Conservation (phyloP, 345 rosid species). For the Melastoma malabathricum region DNA sequence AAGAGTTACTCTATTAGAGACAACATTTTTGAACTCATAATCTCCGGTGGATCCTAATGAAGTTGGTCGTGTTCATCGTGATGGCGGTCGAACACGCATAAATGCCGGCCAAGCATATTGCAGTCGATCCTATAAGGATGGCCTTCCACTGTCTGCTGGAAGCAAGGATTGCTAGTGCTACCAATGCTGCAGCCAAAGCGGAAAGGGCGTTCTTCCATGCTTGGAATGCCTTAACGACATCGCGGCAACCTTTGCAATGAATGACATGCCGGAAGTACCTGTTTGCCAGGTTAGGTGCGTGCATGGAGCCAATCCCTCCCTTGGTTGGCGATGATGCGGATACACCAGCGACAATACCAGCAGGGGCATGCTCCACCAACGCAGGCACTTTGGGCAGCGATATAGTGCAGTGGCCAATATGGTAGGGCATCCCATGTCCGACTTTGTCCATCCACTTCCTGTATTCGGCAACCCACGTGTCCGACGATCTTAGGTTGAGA, state of each 20-base stretch:
- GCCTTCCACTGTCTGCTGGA: constrained; percentile 66
- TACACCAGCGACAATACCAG: constrained; percentile 59
- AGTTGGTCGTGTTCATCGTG: constrained; percentile 71
- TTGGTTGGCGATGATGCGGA: constrained; percentile 72
- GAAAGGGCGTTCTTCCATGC: constrained; percentile 49
- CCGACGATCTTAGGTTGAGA: constrained; percentile 62
- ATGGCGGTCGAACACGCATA: constrained; percentile 49
- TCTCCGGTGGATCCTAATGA: constrained; percentile 80
- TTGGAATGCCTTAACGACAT: constrained; percentile 36
- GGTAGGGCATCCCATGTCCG: constrained; percentile 96
- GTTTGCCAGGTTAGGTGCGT: constrained; percentile 72
- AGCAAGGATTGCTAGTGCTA: constrained; percentile 53
- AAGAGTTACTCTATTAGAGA: no score
- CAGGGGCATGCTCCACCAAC: constrained; percentile 82
- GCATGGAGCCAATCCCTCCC: constrained; percentile 63
- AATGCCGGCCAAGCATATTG: constrained; percentile 46
- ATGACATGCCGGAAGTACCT: constrained; percentile 75
- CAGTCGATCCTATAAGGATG: constrained; percentile 35
- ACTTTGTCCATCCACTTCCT: constrained; percentile 97
- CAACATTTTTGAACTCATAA: constrained; percentile 13
- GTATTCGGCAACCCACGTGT: constrained; percentile 85
- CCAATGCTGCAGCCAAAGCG: constrained; percentile 27
- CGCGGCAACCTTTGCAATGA: constrained; percentile 76
- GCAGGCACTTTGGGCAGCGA: constrained; percentile 60
- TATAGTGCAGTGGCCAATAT: constrained; percentile 69